Conservation (phyloP, 2,329 filamentous ascomycete species). For the Fusarium camptoceras region DNA sequence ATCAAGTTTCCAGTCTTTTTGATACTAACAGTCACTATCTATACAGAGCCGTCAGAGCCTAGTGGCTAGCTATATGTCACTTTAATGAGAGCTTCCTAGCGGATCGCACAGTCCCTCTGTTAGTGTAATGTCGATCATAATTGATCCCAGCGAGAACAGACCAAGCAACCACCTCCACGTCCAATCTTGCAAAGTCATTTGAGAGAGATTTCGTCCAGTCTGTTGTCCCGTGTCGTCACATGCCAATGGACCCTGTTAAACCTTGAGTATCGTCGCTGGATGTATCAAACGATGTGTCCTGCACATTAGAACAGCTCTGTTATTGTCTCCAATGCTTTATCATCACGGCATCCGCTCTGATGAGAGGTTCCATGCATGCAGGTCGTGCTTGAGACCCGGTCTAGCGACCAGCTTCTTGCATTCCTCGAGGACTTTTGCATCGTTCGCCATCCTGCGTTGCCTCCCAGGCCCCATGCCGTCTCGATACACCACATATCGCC, state of each 20-base stretch:
- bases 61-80: neutral
- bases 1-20: neutral
- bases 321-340: slow-evolving; percentile 19
- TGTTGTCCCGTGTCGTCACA: slow-evolving; percentile 1
- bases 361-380: slow-evolving; percentile 23
- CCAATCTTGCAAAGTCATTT: neutral
- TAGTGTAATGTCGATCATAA: slow-evolving; percentile 29
- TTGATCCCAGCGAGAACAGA: slow-evolving; percentile 6
- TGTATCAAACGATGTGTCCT: neutral
- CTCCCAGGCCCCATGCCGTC: slow-evolving; percentile 4
- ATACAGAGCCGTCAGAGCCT: neutral
- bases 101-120: neutral
- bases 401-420: slow-evolving; percentile 13
- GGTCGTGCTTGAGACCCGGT: slow-evolving; percentile 11
- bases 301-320: neutral
- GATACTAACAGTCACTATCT: neutral
- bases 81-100: neutral
- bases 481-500: slow-evolving; percentile 27
- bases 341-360: slow-evolving; percentile 20
- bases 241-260: neutral
- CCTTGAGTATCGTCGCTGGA: neutral
- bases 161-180: neutral
- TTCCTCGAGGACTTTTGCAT: slow-evolving; percentile 43
- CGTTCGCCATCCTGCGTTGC: slow-evolving; percentile 5
- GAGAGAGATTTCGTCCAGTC: neutral